Evolutionary conservation across 225 moss, liverwort and hornwort species (phyloP).

Genomic region (Marchantia paleacea): DNA sequence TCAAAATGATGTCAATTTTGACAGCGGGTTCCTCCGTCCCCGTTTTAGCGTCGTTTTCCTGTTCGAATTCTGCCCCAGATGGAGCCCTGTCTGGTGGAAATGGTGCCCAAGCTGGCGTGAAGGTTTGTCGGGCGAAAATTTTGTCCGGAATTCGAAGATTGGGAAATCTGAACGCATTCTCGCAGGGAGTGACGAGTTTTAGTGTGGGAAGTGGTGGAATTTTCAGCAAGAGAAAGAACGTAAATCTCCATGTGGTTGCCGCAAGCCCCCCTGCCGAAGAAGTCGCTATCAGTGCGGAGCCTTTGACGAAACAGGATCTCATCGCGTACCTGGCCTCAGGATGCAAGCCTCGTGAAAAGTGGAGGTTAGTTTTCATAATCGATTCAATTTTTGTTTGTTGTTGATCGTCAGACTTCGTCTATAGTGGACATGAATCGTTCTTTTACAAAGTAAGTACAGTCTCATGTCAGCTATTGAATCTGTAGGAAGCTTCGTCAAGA

Average conservation of each 20-base stretch:
- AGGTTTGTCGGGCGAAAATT: neutral
- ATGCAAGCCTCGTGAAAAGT: constrained; percentile 85
- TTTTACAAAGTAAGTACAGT: too few species aligned
- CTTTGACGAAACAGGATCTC: constrained; percentile 69
- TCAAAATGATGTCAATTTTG: constrained; percentile 8
- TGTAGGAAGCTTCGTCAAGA: neutral
- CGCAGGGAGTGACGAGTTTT: neutral
- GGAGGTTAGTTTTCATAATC: constrained; percentile 58
- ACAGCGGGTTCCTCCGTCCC: neutral
- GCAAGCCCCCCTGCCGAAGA: constrained; percentile 75
- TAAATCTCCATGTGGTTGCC: constrained; percentile 44
- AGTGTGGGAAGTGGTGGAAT: constrained; percentile 1
- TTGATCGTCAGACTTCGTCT: neutral
- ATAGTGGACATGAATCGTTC: neutral
- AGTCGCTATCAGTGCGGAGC: constrained; percentile 41
- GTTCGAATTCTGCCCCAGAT: neutral
- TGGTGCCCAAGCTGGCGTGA: neutral
- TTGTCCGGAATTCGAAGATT: neutral
- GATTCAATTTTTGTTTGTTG: neutral
- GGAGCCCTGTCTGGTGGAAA: neutral
- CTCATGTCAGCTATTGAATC: neutral
- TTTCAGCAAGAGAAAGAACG: constrained; percentile 14
- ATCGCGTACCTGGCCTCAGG: constrained; percentile 82
- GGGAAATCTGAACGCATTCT: constrained; percentile 1
- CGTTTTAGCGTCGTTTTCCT: neutral